Evolutionary conservation across 441 rosid genomes (phyloP), one percentile per base, ranked within the genome.

Genomic region (Eruca vesicaria): DNA sequence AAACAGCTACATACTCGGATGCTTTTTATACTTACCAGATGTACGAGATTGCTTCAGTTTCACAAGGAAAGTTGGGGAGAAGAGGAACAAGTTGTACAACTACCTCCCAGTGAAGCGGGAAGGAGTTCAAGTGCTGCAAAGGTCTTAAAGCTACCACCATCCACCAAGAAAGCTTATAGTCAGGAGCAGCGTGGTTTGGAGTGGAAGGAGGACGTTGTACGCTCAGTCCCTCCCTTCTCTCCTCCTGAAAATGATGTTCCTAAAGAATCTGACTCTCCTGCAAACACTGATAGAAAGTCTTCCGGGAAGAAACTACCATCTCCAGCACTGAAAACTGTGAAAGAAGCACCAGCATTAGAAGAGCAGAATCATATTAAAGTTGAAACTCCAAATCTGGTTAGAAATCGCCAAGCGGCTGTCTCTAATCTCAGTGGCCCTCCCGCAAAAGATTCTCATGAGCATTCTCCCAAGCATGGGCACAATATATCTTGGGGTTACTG

Each of bases 1-100:
- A 93, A 93, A 89, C 97, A 90, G 87, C 98, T 96, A 63, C 91
- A 93, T 79, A 96, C 99, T 12, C 86, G 87, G 78, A 96, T 96
- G 98, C 98, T 96, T 82, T 96, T 93, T 86, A 96, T 96, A 72
- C 97, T 96, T 59, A 96, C 99, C 35, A 89, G 99, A 78, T 96
- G 99, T 76, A 96, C 98, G 38, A 87, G 99, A 74, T 79, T 96
- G 81, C 85, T 91, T 88, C 99, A 96, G 82, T 96, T 96, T 71
- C 99, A 96, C 84, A 96, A 96, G 82, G 99, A 96, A 91, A 96
- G 97, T 78, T 88, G 95, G 75, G 83, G 90, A 76, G 91, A 95
- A 4, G 97, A 91, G 71, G 95, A 91, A 77, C 92, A 83, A 68
- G 81, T 80, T 61, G 82, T 90, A 35, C 95, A 88, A 79, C 91